phyloP scores from a whole-genome alignment of 2,329 filamentous ascomycete genomes.

The Alternaria rosae region DNA sequence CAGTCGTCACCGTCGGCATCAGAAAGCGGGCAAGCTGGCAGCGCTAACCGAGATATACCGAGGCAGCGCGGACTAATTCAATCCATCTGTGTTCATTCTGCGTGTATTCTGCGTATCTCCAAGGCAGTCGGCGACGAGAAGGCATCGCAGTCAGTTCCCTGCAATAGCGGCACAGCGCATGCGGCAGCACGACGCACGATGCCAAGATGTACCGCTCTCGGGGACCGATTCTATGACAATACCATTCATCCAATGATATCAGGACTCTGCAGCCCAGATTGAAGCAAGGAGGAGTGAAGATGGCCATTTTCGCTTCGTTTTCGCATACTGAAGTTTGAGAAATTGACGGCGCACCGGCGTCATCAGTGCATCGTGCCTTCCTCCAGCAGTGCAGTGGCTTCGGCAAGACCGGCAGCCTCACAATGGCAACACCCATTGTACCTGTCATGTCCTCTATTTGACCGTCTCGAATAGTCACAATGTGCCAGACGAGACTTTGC shows the following conservation, averaged over 20 bases:
- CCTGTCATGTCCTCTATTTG: not conserved
- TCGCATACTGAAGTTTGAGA: not conserved
- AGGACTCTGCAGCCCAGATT: not conserved
- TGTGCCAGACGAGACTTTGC: not conserved
- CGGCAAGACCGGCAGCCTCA: not conserved
- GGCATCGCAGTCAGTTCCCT: not conserved
- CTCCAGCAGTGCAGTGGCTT: constrained; percentile 1
- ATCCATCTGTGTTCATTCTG: not conserved
- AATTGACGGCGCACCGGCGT: not conserved
- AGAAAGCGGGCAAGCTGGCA: not conserved
- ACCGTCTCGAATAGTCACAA: not conserved
- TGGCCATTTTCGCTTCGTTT: too few relatives aligned
- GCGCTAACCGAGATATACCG: not conserved
- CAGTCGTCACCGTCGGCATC: not conserved
- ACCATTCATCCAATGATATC: not conserved
- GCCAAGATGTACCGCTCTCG: not conserved
- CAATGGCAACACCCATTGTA: not conserved
- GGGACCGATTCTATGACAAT: not conserved
- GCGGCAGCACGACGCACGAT: not conserved
- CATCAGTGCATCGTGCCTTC: constrained; percentile 11
- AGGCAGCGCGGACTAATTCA: not conserved
- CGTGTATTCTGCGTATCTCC: not conserved
- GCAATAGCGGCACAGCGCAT: not conserved
- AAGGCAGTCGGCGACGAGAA: not conserved
- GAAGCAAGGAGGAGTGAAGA: not conserved